These are phyloP conservation scores for Dryas alaskensis DNA, from an alignment of 306 rosid species.

Conservation along the genomic window DNA sequence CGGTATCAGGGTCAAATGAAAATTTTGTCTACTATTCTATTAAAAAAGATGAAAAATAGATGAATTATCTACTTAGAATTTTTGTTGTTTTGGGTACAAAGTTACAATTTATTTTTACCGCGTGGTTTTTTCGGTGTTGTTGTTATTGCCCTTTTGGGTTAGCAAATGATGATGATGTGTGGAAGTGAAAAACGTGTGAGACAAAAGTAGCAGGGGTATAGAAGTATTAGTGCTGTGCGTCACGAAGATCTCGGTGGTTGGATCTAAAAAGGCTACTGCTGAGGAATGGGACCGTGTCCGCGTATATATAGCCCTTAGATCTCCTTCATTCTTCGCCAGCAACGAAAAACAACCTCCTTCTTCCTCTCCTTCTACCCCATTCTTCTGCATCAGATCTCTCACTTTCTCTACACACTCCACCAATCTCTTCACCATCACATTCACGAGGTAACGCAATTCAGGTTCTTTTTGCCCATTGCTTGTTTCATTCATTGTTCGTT, in stretches of 20 bases:
- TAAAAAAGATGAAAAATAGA: no score
- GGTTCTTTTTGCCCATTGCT: slow-evolving; percentile 13
- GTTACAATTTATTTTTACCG: neutral
- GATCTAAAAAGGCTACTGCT: slow-evolving; percentile 1
- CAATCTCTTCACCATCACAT: neutral
- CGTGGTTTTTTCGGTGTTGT: neutral
- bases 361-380: neutral
- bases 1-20: no score
- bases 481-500: neutral
- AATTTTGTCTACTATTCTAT: no score
- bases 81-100: no score
- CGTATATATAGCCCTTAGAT: slow-evolving; percentile 33
- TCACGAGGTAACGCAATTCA: slow-evolving; percentile 30
- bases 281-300: slow-evolving; percentile 9
- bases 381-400: slow-evolving; percentile 37
- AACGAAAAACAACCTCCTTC: neutral
- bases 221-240: slow-evolving; percentile 1
- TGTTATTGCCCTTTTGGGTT: neutral
- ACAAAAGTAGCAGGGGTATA: neutral
- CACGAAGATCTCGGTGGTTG: slow-evolving; percentile 32
- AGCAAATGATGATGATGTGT: neutral
- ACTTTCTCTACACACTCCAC: neutral
- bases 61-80: no score
- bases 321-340: slow-evolving; percentile 22
- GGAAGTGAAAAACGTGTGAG: slow-evolving; percentile 30